Percentiles rank a stretch among this genome's conserved stretches.
Conservation (phyloP, 2,329 filamentous ascomycete genomes). For the Hansfordia pulvinata region DNA sequence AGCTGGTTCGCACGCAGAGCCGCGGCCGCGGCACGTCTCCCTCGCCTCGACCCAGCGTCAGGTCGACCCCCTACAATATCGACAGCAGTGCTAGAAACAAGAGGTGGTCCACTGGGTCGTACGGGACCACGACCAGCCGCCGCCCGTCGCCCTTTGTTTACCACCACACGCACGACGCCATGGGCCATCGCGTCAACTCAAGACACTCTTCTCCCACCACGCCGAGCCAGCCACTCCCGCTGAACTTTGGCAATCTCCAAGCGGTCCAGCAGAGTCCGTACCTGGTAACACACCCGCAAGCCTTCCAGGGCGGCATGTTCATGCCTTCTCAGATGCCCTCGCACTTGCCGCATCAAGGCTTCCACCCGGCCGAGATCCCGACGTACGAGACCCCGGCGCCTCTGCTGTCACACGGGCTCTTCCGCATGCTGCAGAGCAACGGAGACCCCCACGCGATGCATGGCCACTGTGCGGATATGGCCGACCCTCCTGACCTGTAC, state of each 20-base stretch:
- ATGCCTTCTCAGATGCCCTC: constrained; percentile 31
- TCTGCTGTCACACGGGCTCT: constrained; percentile 57
- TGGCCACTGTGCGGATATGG: constrained; percentile 58
- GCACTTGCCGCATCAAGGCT: constrained; percentile 35
- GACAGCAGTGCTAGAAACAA: constrained; percentile 52
- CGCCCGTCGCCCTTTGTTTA: constrained; percentile 49
- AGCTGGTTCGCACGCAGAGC: constrained; percentile 50
- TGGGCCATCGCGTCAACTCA: constrained; percentile 42
- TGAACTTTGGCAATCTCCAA: constrained; percentile 41
- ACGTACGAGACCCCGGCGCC: constrained; percentile 46
- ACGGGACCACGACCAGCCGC: constrained; percentile 40
- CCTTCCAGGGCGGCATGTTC: constrained; percentile 46
- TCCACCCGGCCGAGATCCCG: constrained; percentile 33
- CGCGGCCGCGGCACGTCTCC: constrained; percentile 55
- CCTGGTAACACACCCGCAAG: constrained; percentile 35
- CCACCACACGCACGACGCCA: constrained; percentile 45
- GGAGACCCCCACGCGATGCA: constrained; percentile 54
- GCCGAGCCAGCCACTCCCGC: constrained; percentile 30
- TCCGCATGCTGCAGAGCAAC: constrained; percentile 64
- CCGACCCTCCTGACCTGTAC: constrained; percentile 65
- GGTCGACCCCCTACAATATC: constrained; percentile 58
- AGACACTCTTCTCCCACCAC: constrained; percentile 36
- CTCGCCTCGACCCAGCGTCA: constrained; percentile 53
- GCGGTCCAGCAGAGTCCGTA: constrained; percentile 41
- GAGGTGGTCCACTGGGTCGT: constrained; percentile 68